Percentiles rank a stretch among this genome's conserved stretches.
phyloP scores from a whole-genome alignment of 257 asterid species.

The Solanum megistacrolobum region DNA sequence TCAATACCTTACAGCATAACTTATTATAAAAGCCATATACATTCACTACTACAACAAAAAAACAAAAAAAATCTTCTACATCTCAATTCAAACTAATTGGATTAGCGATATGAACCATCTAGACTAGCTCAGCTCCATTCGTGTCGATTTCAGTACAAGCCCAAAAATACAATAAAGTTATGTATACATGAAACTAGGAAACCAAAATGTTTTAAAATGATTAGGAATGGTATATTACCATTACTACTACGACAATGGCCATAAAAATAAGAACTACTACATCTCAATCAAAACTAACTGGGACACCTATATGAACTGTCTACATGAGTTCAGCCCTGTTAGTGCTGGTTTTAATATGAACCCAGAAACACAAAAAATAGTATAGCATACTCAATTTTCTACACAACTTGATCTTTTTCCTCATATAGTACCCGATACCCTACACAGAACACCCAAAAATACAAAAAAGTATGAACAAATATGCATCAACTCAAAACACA shows the following conservation, averaged over 20 bases:
- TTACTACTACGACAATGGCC: not conserved
- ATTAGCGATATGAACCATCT: not conserved
- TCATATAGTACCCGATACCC: not conserved
- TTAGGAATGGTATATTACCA: not conserved
- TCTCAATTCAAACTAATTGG: not conserved
- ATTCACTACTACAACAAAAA: not conserved
- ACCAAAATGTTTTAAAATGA: not conserved
- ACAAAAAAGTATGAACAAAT: no score
- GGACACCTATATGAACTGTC: not conserved
- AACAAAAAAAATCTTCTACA: not conserved
- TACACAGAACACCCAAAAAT: not conserved
- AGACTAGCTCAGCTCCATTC: not conserved
- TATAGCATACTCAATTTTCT: not conserved
- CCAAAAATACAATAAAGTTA: not conserved
- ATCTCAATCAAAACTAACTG: not conserved
- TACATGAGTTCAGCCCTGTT: not conserved
- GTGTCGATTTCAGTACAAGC: not conserved
- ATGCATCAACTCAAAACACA: not conserved
- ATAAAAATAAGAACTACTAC: not conserved
- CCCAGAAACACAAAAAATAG: not conserved
- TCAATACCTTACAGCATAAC: not conserved
- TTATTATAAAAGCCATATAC: not conserved
- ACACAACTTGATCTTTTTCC: no score
- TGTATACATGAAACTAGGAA: not conserved
- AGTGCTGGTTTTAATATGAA: not conserved